Evolutionary conservation across 2,329 filamentous ascomycete species (phyloP).

Genomic region (Fusarium chuoi): DNA sequence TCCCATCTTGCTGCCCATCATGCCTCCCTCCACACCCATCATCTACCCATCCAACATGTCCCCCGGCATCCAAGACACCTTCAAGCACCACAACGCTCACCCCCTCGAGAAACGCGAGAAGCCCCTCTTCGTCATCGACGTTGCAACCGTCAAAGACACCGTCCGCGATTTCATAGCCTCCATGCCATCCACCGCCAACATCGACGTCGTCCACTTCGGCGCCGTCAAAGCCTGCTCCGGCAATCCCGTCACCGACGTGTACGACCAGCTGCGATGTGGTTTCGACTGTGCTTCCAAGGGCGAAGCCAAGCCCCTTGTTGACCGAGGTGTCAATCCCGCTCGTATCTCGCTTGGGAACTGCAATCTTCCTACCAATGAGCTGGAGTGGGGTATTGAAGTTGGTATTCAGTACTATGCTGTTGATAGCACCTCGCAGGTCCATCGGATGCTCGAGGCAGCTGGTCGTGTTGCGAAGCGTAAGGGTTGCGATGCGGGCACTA

Average conservation of each 20-base stretch:
- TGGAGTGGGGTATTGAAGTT: not conserved
- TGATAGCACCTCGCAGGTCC: not conserved
- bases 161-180: not conserved
- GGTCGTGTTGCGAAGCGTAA: not conserved
- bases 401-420: not conserved
- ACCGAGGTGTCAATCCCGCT: not conserved
- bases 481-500: too few relatives aligned
- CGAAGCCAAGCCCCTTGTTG: not conserved
- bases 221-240: not conserved
- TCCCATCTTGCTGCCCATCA: accelerated
- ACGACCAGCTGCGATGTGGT: not conserved
- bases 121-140: not conserved
- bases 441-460: not conserved
- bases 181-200: not conserved
- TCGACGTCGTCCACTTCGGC: not conserved
- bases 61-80: not conserved
- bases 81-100: not conserved
- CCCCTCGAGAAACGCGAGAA: not conserved
- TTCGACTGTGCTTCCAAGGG: not conserved
- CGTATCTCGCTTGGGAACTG: not conserved
- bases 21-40: not conserved
- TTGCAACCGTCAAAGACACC: not conserved
- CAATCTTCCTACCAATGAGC: not conserved
- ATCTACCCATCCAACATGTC: not conserved
- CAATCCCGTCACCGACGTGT: not conserved